Evolutionary conservation across 1,284 basidiomycete genomes (phyloP).

Genomic region (Phaffia rhodozyma): DNA sequence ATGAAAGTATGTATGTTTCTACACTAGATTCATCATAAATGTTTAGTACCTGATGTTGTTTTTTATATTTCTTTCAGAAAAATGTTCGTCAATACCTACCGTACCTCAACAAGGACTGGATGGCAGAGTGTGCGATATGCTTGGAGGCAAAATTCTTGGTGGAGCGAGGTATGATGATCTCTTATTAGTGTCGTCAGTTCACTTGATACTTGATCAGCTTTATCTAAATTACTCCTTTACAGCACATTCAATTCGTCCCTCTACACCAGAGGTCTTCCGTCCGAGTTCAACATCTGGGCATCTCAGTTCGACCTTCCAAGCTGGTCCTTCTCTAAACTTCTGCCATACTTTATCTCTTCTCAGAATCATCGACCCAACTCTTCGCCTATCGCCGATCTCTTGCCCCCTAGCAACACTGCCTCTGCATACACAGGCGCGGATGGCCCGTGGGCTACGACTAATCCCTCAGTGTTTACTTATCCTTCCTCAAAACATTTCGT

Average conservation of each 20-base stretch:
- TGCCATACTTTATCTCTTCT: conserved; percentile 11
- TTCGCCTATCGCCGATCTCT: not conserved
- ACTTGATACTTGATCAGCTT: not conserved
- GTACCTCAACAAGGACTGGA: conserved; percentile 10
- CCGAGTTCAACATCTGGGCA: conserved; percentile 16
- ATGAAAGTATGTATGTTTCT: not conserved
- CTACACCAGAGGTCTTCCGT: conserved; percentile 16
- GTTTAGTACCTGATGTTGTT: not conserved
- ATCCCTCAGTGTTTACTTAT: conserved; percentile 1
- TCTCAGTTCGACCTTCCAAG: conserved; percentile 6
- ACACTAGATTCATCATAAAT: not conserved
- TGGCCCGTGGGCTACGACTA: conserved; percentile 13
- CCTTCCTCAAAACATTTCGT: conserved; percentile 11
- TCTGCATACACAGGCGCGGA: not conserved
- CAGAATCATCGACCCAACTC: not conserved
- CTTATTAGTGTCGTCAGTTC: not conserved
- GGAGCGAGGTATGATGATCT: not conserved
- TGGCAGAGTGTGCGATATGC: not conserved
- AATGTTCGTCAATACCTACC: conserved; percentile 1
- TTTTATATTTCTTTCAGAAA: not conserved
- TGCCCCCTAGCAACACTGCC: not conserved
- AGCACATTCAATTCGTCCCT: conserved; percentile 16
- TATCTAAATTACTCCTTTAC: not conserved
- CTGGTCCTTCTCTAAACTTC: conserved; percentile 11
- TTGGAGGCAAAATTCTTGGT: conserved; percentile 17